A percentile compares a stretch with the other conserved stretches of the same genome.
Evolutionary conservation across 176 grass and related monocot genomes (phyloP).

Genomic region (Hordeum marinum): DNA sequence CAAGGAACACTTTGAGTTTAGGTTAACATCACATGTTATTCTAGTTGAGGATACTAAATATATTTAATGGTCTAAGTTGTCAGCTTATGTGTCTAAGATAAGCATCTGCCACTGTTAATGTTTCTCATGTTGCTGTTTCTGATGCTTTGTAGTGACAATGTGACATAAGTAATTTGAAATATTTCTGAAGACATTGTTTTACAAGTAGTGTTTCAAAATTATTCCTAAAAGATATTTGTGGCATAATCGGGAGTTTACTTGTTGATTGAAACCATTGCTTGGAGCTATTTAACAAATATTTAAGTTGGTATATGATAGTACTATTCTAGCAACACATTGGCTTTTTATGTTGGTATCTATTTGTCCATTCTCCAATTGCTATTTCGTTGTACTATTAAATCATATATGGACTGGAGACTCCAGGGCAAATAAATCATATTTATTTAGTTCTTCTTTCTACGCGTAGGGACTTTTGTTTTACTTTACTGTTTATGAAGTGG

Average conservation of each 20-base stretch:
- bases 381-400: not conserved
- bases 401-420: not conserved
- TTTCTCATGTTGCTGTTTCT: not conserved
- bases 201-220: not conserved
- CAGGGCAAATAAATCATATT: not conserved
- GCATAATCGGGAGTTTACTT: not conserved
- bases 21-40: not conserved
- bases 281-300: not conserved
- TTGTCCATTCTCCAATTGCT: not conserved
- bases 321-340: not conserved
- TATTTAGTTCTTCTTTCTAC: not conserved
- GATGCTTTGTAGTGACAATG: not conserved
- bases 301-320: not conserved
- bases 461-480: too few species aligned
- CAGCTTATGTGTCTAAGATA: not conserved
- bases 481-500: too few species aligned
- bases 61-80: not conserved
- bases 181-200: conserved; percentile 2
- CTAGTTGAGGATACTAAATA: not conserved
- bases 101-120: not conserved
- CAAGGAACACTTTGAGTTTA: not conserved
- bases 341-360: not conserved
- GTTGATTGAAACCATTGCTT: not conserved
- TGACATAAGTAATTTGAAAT: not conserved
- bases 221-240: not conserved